Evolutionary conservation across 768 basidiomycete genomes (phyloP), one percentile per base, ranked within the genome.

Genomic region (Termitomyces sp.): DNA sequence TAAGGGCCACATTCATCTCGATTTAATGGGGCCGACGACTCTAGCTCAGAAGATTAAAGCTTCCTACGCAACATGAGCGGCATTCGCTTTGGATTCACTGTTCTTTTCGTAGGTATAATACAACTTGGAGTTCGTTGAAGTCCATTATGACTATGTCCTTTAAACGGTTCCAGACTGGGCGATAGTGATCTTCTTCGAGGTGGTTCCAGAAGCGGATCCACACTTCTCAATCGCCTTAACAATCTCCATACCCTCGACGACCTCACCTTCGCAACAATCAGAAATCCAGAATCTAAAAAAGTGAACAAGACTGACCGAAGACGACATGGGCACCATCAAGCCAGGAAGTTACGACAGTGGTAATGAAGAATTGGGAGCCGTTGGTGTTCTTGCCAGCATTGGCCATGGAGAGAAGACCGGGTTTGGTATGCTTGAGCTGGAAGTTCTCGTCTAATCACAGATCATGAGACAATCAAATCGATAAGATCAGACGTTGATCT

Each of bases 331-430:
- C 82, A 58, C 87, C 88, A 70, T 95, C 90, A 60, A 95, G 84
- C 91, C 90, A 93, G 40, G 77, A 74, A 3, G 90, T 90, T 36
- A 75, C 73, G 57, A 85, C 86, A 43, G 92, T 95, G 63, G 90
- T 93, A 77, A 95, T 86, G 81, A 96, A 95, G 83, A 95, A 95
- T 72, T 82, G 84, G 20, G 84, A 90, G 14, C 90, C 93, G 68
- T 95, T 95, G 64, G 93, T 95, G 77, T 93, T 86, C 69, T 73
- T 75, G 35, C 87, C 88, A 5, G 87, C 82, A 68, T 95, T 94
- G 26, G 92, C 92, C 87, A 90, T 90, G 55, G 87, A 88, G 43
- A 91, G 77, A 50, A 88, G 69, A 54, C 84, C 84, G 26, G 79
- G 80, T 68, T 86, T 88, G 60, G 73, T 79, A 79, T 97, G 95